Percentiles rank a stretch among this genome's conserved stretches.
These are phyloP conservation scores for Phaeomoniella chlamydospora DNA, from an alignment of 2,329 filamentous ascomycete species.

Conservation along the genomic window DNA sequence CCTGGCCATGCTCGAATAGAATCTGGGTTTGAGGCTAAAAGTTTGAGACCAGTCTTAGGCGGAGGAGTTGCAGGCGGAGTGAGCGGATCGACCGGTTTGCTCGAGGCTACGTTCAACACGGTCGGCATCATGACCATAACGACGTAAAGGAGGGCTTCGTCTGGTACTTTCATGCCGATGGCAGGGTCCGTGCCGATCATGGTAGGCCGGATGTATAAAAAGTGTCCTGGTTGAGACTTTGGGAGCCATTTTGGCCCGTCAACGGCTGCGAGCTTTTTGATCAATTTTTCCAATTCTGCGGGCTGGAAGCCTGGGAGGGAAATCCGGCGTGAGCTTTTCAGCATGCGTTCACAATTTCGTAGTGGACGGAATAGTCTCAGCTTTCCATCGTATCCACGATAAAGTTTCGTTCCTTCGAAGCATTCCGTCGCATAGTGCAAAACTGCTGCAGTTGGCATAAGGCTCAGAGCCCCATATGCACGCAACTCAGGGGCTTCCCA, in stretches of 20 bases:
- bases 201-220: conserved; percentile 74
- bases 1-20: conserved; percentile 86
- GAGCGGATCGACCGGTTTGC: conserved; percentile 5
- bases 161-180: conserved; percentile 67
- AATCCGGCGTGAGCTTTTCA: conserved; percentile 43
- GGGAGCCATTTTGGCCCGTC: conserved; percentile 14
- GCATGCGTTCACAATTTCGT: conserved; percentile 54
- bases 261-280: conserved; percentile 41
- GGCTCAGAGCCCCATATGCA: conserved; percentile 61
- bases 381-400: conserved; percentile 53
- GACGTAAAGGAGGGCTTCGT: conserved; percentile 78
- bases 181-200: conserved; percentile 72
- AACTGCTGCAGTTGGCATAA: conserved; percentile 68
- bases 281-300: conserved; percentile 57
- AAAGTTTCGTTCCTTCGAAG: conserved; percentile 73
- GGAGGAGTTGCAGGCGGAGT: conserved; percentile 19
- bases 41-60: conserved; percentile 14
- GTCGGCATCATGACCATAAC: conserved; percentile 40
- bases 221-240: conserved; percentile 19
- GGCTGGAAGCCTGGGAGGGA: conserved; percentile 62
- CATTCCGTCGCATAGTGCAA: conserved; percentile 86
- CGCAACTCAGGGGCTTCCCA: conserved; percentile 62
- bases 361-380: conserved; percentile 66
- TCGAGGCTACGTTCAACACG: conserved; percentile 1
- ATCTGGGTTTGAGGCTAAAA: conserved; percentile 62